phyloP scores from a whole-genome alignment of 129 eudicot species.

The Chrysanthemum lavandulifolium region DNA sequence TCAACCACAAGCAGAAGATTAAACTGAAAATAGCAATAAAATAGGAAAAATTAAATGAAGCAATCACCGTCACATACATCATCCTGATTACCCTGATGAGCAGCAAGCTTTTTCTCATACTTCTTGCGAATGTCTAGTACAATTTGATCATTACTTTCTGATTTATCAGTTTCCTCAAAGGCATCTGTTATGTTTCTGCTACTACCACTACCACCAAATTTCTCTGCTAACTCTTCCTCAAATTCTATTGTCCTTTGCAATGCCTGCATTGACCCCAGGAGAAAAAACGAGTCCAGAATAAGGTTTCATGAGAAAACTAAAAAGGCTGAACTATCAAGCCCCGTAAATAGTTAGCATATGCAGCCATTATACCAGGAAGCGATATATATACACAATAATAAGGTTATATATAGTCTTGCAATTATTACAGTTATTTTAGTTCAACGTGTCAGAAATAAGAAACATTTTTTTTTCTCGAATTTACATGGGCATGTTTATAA shows the following conservation, averaged over 20 bases:
- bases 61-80: constrained; percentile 37
- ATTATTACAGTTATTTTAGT: constrained; percentile 10
- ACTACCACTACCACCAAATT: constrained; percentile 84
- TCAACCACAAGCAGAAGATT: constrained; percentile 16
- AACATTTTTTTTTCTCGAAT: neutral
- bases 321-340: constrained; percentile 4
- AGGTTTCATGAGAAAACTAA: constrained; percentile 14
- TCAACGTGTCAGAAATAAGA: constrained; percentile 1
- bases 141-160: constrained; percentile 48
- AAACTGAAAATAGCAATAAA: constrained; percentile 7
- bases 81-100: constrained; percentile 63
- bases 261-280: constrained; percentile 49
- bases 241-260: constrained; percentile 90
- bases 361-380: constrained; percentile 7
- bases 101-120: constrained; percentile 91
- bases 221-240: constrained; percentile 94
- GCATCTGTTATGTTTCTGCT: constrained; percentile 58
- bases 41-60: constrained; percentile 1
- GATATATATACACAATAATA: neutral
- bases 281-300: neutral
- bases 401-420: constrained; percentile 6
- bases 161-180: constrained; percentile 53
- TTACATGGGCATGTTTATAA: neutral
- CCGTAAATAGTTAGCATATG: constrained; percentile 14
- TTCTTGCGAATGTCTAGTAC: constrained; percentile 85